Evolutionary conservation across 1,139 yeast species (phyloP), one percentile per base, ranked within the genome.

Genomic region (Taiozyma sp.): DNA sequence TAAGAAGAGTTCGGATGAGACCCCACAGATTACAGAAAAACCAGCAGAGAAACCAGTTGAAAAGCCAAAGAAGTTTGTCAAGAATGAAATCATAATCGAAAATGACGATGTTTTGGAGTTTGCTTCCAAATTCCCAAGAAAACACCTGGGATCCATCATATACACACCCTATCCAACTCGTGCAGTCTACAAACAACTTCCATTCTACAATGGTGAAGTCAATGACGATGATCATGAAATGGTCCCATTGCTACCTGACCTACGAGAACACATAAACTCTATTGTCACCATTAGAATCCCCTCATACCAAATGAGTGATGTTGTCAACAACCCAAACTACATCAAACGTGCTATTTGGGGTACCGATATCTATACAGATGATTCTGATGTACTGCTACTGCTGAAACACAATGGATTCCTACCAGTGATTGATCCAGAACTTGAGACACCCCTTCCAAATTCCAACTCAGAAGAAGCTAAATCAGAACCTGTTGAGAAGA

Each of bases 341-440:
- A 64, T 63, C 41, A 74, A 78, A 53, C 71, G 96, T 43, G 79
- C 80, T 50, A 62, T 90, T 2, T 93, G 98, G 98, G 99, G 99
- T 3, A 88, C 96, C 0, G 90, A 85, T 48, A 73, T 93, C 3
- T 93, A 91, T 67, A 88, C 97, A 1, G 98, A 93, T 66, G 99
- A 93, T 67, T 86, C 96, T 1, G 96, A 93, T 64, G 71, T 91
- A 4, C 76, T 93, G 43, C 75, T 88, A 3, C 86, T 84, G 0
- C 69, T 91, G 53, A 77, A 81, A 54, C 98, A 93, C 62, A 69
- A 80, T 54, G 97, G 97, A 0, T 72, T 84, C 29, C 73, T 88
- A 26, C 72, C 72, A 13, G 68, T 75, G 64, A 74, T 74, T 54
- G 63, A 67, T 24, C 57, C 57, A 13, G 76, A 70, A 51, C 32